phyloP scores from a whole-genome alignment of 192 early-diverging fungal genomes.

The Mortierella hygrophila region DNA sequence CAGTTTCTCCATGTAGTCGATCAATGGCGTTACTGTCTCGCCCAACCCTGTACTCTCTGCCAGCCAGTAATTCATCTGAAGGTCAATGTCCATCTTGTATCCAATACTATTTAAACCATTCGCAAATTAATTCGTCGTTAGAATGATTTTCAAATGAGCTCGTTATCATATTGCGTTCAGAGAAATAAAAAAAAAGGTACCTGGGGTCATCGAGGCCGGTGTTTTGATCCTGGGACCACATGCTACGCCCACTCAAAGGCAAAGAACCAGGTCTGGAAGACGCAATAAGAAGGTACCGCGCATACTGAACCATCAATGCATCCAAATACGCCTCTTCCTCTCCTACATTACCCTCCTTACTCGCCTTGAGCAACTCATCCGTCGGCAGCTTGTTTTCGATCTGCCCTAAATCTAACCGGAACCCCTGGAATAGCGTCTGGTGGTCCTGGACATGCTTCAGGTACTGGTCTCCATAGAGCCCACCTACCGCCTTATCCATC shows the following conservation, averaged over 20 bases:
- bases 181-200: slow-evolving; percentile 7
- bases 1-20: slow-evolving; percentile 51
- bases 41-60: slow-evolving; percentile 45
- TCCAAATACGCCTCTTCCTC: slow-evolving; percentile 32
- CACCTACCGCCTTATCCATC: slow-evolving; percentile 21
- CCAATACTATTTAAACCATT: slow-evolving; percentile 18
- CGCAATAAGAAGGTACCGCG: slow-evolving; percentile 47
- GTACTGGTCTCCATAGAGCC: slow-evolving; percentile 31
- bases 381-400: slow-evolving; percentile 21
- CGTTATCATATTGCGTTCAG: background rate
- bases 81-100: slow-evolving; percentile 43
- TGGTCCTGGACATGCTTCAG: slow-evolving; percentile 39
- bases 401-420: slow-evolving; percentile 21
- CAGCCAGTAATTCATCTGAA: slow-evolving; percentile 55
- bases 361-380: slow-evolving; percentile 25
- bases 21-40: slow-evolving; percentile 50
- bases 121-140: background rate
- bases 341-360: background rate
- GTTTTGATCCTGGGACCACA: slow-evolving; percentile 10
- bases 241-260: slow-evolving; percentile 28
- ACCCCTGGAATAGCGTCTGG: slow-evolving; percentile 16
- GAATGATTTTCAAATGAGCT: background rate
- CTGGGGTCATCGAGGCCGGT: slow-evolving; percentile 13
- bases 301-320: slow-evolving; percentile 34
- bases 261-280: slow-evolving; percentile 48